Evolutionary conservation across 805 yeast genomes (phyloP).

Genomic region (Pichia kluyveri): DNA sequence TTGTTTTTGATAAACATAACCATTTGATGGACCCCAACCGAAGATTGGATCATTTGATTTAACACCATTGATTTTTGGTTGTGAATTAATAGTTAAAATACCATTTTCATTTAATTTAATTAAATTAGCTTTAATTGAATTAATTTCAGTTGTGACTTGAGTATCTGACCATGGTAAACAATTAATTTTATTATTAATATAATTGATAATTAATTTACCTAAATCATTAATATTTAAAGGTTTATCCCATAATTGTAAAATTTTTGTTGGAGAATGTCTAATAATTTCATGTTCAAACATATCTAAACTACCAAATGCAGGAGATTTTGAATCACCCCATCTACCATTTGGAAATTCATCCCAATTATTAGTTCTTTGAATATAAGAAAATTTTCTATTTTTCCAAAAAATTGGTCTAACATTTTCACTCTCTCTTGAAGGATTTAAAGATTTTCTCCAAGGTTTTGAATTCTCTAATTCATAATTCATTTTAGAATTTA

Average conservation of each 20-base stretch:
- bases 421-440: slow-evolving; percentile 66
- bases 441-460: slow-evolving; percentile 88
- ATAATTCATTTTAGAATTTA: slow-evolving; percentile 14
- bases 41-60: slow-evolving; percentile 58
- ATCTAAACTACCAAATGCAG: slow-evolving; percentile 90
- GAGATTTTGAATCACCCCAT: slow-evolving; percentile 97
- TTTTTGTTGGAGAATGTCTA: slow-evolving; percentile 74
- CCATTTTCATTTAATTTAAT: slow-evolving; percentile 57
- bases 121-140: slow-evolving; percentile 49
- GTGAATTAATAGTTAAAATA: slow-evolving; percentile 81
- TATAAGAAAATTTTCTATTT: slow-evolving; percentile 82
- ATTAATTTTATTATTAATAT: slow-evolving; percentile 58
- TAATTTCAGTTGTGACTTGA: slow-evolving; percentile 72
- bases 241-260: slow-evolving; percentile 80
- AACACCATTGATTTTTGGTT: slow-evolving; percentile 82
- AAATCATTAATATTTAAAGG: slow-evolving; percentile 59
- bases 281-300: slow-evolving; percentile 70
- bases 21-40: slow-evolving; percentile 96
- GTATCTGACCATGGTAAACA: slow-evolving; percentile 94
- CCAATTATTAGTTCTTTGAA: slow-evolving; percentile 86
- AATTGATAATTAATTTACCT: slow-evolving; percentile 53
- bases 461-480: slow-evolving; percentile 38
- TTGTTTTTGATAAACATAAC: slow-evolving; percentile 91
- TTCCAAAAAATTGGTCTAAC: slow-evolving; percentile 97
- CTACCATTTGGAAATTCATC: slow-evolving; percentile 98